phyloP scores from a whole-genome alignment of 2,329 filamentous ascomycete genomes.

The Aschersonia sp. region DNA sequence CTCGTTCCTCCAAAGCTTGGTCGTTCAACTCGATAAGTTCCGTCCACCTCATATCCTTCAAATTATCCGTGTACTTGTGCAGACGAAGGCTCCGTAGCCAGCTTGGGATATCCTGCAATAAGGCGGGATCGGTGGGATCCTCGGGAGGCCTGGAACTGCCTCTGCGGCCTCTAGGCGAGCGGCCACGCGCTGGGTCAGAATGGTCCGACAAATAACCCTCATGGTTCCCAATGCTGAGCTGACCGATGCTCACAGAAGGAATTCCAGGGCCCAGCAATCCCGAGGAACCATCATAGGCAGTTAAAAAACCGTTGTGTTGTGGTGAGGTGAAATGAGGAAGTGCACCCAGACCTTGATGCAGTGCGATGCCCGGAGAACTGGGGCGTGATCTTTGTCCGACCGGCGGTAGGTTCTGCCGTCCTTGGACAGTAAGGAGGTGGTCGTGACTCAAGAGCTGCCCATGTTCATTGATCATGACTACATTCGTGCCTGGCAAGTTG shows the following conservation, averaged over 20 bases:
- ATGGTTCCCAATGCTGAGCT: constrained; percentile 54
- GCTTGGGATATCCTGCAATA: constrained; percentile 88
- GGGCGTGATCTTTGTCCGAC: constrained; percentile 68
- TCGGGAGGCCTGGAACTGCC: constrained; percentile 96
- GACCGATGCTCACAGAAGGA: constrained; percentile 54
- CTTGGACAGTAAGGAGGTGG: constrained; percentile 70
- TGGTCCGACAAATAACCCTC: constrained; percentile 91
- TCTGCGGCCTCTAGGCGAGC: constrained; percentile 80
- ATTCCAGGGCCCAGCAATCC: constrained; percentile 59
- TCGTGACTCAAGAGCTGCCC: constrained; percentile 78
- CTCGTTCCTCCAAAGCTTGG: constrained; percentile 79
- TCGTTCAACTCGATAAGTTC: constrained; percentile 88
- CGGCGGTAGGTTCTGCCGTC: constrained; percentile 47
- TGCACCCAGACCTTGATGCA: constrained; percentile 52
- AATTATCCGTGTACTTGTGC: constrained; percentile 97
- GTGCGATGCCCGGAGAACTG: constrained; percentile 73
- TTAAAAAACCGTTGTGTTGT: constrained; percentile 87
- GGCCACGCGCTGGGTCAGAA: constrained; percentile 77
- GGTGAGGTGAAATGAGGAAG: constrained; percentile 68
- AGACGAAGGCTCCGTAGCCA: constrained; percentile 90
- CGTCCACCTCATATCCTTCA: constrained; percentile 95
- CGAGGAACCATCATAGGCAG: constrained; percentile 67
- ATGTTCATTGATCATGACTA: constrained; percentile 90
- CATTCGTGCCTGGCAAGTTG: constrained; percentile 56
- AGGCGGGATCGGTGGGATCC: constrained; percentile 80